Percentiles rank a stretch among this genome's conserved stretches.
Evolutionary conservation across 1,284 basidiomycete species (phyloP).

Genomic region (Fomitopsis palustris): DNA sequence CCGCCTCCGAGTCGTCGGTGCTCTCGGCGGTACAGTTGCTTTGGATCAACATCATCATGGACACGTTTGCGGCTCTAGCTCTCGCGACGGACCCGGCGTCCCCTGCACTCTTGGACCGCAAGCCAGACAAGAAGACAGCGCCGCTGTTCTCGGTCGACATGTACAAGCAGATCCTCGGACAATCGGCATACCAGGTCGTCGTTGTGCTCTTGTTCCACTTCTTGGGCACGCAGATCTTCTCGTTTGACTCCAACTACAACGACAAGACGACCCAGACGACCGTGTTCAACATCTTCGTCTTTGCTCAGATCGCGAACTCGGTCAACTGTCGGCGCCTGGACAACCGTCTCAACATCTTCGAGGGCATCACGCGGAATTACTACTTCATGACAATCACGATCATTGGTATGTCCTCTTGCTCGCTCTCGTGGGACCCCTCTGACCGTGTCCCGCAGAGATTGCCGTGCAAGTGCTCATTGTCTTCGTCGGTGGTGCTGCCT

Average conservation of each 20-base stretch:
- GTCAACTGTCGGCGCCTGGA: slow-evolving; percentile 90
- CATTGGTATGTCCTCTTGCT: slow-evolving; percentile 53
- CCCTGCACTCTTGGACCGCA: slow-evolving; percentile 77
- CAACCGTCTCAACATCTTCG: slow-evolving; percentile 85
- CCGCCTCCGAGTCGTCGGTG: slow-evolving; percentile 74
- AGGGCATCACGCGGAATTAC: slow-evolving; percentile 76
- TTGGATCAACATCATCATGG: slow-evolving; percentile 98
- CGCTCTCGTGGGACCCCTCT: neutral
- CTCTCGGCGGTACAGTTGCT: slow-evolving; percentile 93
- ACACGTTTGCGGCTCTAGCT: slow-evolving; percentile 96
- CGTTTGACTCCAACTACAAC: slow-evolving; percentile 43
- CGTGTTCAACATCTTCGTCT: slow-evolving; percentile 97
- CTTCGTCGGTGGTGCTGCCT: slow-evolving; percentile 88
- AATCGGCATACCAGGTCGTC: slow-evolving; percentile 85
- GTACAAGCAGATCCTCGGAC: slow-evolving; percentile 93
- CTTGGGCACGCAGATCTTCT: slow-evolving; percentile 71
- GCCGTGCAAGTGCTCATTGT: slow-evolving; percentile 87
- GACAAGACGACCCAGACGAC: slow-evolving; percentile 74
- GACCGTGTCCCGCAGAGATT: slow-evolving; percentile 55
- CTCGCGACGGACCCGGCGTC: slow-evolving; percentile 95
- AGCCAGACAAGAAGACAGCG: slow-evolving; percentile 85
- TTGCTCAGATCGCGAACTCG: slow-evolving; percentile 94
- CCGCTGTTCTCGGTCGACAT: slow-evolving; percentile 90
- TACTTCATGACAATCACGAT: slow-evolving; percentile 89
- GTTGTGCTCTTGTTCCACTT: slow-evolving; percentile 92